A percentile compares a stretch with the other conserved stretches of the same genome.
phyloP scores from a whole-genome alignment of 768 basidiomycete species.

The Nidularia pulvinata region DNA sequence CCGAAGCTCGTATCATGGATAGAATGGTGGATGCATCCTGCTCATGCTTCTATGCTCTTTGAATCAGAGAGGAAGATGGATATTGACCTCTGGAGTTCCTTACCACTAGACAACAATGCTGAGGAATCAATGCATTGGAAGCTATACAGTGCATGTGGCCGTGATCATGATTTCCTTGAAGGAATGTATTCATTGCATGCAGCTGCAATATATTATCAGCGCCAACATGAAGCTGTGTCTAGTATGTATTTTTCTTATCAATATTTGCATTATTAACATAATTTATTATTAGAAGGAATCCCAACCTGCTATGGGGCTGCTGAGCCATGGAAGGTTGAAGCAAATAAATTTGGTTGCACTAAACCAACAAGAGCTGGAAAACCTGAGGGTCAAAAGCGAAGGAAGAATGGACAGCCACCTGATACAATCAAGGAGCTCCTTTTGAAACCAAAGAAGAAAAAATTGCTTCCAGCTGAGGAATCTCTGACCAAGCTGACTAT shows the following conservation, averaged over 20 bases:
- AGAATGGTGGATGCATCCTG: slow-evolving; percentile 25
- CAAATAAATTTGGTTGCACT: slow-evolving; percentile 11
- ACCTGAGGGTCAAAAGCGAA: slow-evolving; percentile 3
- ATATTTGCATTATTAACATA: too few relatives aligned
- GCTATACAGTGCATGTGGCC: slow-evolving; percentile 1
- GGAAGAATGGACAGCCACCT: slow-evolving; percentile 15
- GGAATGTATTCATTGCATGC: slow-evolving; percentile 10
- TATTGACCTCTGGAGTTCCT: slow-evolving; percentile 1
- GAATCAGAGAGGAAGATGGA: slow-evolving; percentile 10
- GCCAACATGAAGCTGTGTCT: slow-evolving; percentile 5
- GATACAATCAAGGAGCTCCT: not conserved
- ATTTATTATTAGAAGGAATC: slow-evolving; percentile 14
- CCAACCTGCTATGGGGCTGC: too few relatives aligned
- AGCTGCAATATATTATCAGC: slow-evolving; percentile 16
- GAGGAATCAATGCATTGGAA: slow-evolving; percentile 8
- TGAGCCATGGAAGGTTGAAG: too few relatives aligned
- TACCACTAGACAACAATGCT: slow-evolving; percentile 3
- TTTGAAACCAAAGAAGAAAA: not conserved
- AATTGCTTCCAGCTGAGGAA: too few relatives aligned
- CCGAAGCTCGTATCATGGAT: slow-evolving; percentile 20
- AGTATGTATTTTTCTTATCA: too few relatives aligned
- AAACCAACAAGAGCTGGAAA: slow-evolving; percentile 12
- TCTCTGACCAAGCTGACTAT: too few relatives aligned
- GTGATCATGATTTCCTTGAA: slow-evolving; percentile 13
- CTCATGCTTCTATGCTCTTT: slow-evolving; percentile 24